phyloP scores from a whole-genome alignment of 2,329 filamentous ascomycete species.

The Colletotrichum paranaense region DNA sequence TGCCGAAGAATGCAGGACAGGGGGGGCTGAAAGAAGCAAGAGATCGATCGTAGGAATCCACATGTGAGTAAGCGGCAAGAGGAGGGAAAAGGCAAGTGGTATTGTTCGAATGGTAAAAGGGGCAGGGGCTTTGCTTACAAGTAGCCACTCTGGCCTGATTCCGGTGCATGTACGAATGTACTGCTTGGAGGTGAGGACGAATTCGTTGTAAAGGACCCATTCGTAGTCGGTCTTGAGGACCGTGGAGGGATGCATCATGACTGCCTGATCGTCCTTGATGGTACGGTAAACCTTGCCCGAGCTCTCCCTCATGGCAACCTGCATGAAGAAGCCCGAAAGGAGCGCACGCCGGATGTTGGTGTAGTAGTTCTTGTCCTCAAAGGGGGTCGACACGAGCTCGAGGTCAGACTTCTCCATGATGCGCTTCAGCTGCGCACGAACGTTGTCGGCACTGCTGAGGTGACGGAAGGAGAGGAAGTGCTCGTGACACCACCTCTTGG shows the following conservation, averaged over 20 bases:
- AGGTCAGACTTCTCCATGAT: conserved; percentile 96
- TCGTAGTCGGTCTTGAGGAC: conserved; percentile 90
- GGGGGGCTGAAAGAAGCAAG: neutral
- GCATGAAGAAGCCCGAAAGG: conserved; percentile 98
- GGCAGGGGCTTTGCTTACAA: conserved; percentile 66
- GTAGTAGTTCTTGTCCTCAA: conserved; percentile 97
- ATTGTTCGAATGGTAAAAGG: neutral
- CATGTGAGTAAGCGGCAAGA: neutral
- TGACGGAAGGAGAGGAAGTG: conserved; percentile 93
- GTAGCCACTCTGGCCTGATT: conserved; percentile 92
- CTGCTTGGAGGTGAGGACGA: conserved; percentile 97
- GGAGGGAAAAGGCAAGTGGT: neutral
- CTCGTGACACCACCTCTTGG: conserved; percentile 95
- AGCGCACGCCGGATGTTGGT: conserved; percentile 95
- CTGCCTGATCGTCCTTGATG: conserved; percentile 95
- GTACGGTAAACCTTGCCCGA: conserved; percentile 93
- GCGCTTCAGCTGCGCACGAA: conserved; percentile 88
- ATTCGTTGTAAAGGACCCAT: conserved; percentile 99
- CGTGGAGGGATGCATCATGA: conserved; percentile 92
- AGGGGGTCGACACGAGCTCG: conserved; percentile 87
- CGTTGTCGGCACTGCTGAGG: conserved; percentile 92
- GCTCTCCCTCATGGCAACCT: conserved; percentile 93
- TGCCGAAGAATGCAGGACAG: conserved; percentile 5
- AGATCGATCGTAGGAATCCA: neutral
- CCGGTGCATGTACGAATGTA: conserved; percentile 95